A percentile compares a stretch with the other conserved stretches of the same genome.
Evolutionary conservation across 2,329 filamentous ascomycete species (phyloP).

Genomic region (Cadophora sp.): DNA sequence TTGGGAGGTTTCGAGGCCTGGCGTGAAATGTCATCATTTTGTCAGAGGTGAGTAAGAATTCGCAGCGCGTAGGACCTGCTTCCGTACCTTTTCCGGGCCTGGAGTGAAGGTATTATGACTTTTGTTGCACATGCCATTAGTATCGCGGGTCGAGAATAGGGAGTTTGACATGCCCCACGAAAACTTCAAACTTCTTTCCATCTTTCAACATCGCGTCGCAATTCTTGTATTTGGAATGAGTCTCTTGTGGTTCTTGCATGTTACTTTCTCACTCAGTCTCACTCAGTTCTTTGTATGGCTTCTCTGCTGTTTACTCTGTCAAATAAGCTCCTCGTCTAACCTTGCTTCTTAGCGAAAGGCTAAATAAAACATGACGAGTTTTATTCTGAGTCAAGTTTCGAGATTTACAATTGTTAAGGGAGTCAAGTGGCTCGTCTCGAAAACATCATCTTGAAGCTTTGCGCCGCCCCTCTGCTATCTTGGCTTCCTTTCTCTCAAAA

Average conservation of each 20-base stretch:
- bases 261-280: no score
- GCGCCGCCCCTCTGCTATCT: neutral
- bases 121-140: neutral
- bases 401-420: neutral
- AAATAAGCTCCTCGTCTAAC: neutral
- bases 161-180: conserved; percentile 5
- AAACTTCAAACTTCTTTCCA: no score
- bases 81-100: neutral
- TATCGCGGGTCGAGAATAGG: neutral
- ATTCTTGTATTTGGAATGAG: no score
- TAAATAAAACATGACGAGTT: neutral
- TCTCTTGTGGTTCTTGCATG: neutral
- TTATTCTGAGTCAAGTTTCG: neutral
- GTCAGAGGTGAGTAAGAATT: conserved; percentile 13
- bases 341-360: neutral
- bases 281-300: neutral
- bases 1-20: neutral
- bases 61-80: conserved; percentile 5
- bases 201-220: no score
- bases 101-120: conserved; percentile 9
- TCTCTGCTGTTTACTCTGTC: no score
- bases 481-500: neutral
- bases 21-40: conserved; percentile 11
- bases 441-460: neutral
- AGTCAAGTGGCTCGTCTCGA: neutral